These are phyloP conservation scores for Acacia concinna DNA, from an alignment of 331 rosid species.

Conservation along the genomic window DNA sequence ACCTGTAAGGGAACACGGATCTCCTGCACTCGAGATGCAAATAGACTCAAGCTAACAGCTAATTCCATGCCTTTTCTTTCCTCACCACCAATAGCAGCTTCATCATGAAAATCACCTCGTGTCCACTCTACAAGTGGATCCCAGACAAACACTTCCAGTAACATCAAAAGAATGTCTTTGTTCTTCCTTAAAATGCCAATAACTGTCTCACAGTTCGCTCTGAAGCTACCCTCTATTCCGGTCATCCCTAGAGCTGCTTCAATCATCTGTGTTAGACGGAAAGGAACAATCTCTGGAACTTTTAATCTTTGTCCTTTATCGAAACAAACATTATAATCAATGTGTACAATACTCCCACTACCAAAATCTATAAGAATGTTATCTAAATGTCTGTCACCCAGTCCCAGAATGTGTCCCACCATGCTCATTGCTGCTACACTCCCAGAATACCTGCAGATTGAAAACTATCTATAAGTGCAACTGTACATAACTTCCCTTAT, in stretches of 20 bases:
- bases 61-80: constrained; percentile 99
- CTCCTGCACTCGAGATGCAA: constrained; percentile 98
- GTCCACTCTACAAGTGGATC: constrained; percentile 99
- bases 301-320: constrained; percentile 91
- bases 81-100: constrained; percentile 96
- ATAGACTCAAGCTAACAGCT: constrained; percentile 97
- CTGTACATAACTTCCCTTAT: constrained; percentile 17
- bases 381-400: constrained; percentile 95
- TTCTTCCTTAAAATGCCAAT: constrained; percentile 74
- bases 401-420: constrained; percentile 95
- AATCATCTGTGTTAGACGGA: constrained; percentile 91
- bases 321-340: constrained; percentile 94
- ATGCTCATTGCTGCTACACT: constrained; percentile 97
- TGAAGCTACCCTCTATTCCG: constrained; percentile 93
- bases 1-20: constrained; percentile 97
- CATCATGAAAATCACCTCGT: constrained; percentile 94
- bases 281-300: constrained; percentile 97
- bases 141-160: constrained; percentile 94
- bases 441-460: constrained; percentile 78
- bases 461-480: constrained; percentile 15
- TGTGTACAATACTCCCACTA: constrained; percentile 86
- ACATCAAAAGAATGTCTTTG: constrained; percentile 87
- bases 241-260: constrained; percentile 95
- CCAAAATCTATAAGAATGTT: constrained; percentile 90
- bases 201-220: constrained; percentile 92